These are phyloP conservation scores for Thecamonas trahens DNA, from an alignment of 78 protist genomes.

Conservation along the genomic window DNA sequence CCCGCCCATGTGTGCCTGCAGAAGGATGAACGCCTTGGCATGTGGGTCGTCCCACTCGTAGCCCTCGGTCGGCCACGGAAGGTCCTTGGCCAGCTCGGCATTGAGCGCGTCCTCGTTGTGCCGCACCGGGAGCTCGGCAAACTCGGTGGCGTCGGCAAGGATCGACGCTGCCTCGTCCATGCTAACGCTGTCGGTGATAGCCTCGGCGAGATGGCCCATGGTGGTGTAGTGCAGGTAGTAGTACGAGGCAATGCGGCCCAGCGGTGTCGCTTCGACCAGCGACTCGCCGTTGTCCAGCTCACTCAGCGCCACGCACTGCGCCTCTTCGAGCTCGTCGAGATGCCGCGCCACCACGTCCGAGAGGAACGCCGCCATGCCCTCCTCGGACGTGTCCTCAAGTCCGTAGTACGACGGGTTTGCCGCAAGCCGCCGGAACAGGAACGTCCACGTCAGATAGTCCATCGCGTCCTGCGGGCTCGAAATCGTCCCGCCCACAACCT, in stretches of 20 bases:
- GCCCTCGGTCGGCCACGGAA: conserved; percentile 42
- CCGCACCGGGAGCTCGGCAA: conserved; percentile 88
- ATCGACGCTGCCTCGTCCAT: conserved; percentile 17
- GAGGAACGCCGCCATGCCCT: conserved; percentile 20
- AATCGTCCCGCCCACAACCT: conserved; percentile 64
- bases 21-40: conserved; percentile 81
- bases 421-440: conserved; percentile 84
- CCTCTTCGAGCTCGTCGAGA: not conserved
- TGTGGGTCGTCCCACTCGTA: conserved; percentile 53
- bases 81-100: conserved; percentile 42
- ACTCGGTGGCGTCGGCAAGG: conserved; percentile 66
- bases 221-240: conserved; percentile 89
- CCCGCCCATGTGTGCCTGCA: conserved; percentile 86
- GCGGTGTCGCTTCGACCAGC: conserved; percentile 32
- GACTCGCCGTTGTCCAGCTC: not conserved
- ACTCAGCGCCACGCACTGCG: conserved; percentile 4
- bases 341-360: conserved; percentile 48
- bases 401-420: conserved; percentile 93
- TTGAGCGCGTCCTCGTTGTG: conserved; percentile 96
- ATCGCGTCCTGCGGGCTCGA: conserved; percentile 61
- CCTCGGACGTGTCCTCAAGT: conserved; percentile 23
- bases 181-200: conserved; percentile 9
- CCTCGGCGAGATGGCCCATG: conserved; percentile 43
- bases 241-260: conserved; percentile 89
- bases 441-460: conserved; percentile 96